Evolutionary conservation across 495 filamentous ascomycete species (phyloP), one percentile per base, ranked within the genome.

Genomic region (Trichoderma gamsii): DNA sequence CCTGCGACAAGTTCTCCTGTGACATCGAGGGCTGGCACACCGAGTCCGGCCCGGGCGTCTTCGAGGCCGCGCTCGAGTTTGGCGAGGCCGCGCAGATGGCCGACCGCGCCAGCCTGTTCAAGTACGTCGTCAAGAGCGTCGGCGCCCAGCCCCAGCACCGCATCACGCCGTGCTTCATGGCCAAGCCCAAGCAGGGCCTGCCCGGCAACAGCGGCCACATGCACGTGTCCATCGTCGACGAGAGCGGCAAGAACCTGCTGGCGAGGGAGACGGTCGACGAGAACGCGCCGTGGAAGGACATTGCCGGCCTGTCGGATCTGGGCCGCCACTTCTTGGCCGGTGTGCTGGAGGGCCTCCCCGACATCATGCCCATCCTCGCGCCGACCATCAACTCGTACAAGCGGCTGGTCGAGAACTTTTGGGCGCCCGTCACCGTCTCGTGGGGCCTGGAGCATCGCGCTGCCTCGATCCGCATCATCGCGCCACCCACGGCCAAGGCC

Each of bases 351-450:
- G 95, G 93, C 0, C 81, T 98, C 4, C 92, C 95, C 15, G 93
- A 97, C 71, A 86, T 99, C 69, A 99, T 99, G 95, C 96, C 96
- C 1, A 76, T 97, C 65, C 80, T 98, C 12, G 96, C 93, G 2
- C 95, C 95, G 1, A 99, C 92, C 6, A 85, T 99, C 76, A 99
- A 99, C 78, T 93, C 90, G 69, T 99, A 98, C 81, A 99, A 99
- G 76, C 89, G 96, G 1, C 84, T 99, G 2, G 95, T 99, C 13
- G 95, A 99, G 82, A 98, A 98, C 76, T 97, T 97, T 79, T 98
- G 96, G 96, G 95, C 95, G 0, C 95, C 95, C 0, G 94, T 99
- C 7, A 97, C 93, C 0, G 95, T 97, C 1, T 96, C 91, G 2
- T 99, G 95, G 96, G 95, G 96, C 1, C 77, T 97, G 9, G 95